Conservation (phyloP, 768 basidiomycete species). For the Suillus placidus region DNA sequence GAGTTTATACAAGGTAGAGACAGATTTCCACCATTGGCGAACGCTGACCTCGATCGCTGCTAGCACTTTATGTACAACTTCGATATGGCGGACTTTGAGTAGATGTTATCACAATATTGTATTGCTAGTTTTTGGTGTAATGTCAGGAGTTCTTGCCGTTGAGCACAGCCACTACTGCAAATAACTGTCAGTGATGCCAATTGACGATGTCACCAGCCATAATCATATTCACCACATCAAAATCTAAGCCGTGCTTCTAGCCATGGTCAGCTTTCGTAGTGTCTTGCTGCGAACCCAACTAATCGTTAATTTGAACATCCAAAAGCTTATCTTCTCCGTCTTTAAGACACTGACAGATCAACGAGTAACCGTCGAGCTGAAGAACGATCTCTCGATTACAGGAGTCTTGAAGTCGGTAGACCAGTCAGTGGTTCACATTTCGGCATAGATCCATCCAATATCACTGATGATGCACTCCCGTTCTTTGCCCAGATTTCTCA, state of each 20-base stretch:
- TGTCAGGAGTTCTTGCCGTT: background rate
- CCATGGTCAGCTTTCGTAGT: conserved; percentile 28
- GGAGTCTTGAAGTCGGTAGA: conserved; percentile 97
- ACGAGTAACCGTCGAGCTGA: conserved; percentile 94
- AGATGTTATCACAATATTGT: conserved; percentile 12
- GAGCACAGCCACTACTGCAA: conserved; percentile 5
- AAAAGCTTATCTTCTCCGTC: conserved; percentile 88
- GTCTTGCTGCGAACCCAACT: conserved; percentile 14
- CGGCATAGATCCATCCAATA: background rate
- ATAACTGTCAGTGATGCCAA: background rate
- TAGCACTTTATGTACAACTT: conserved; percentile 37
- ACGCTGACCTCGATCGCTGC: background rate
- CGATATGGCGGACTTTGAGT: conserved; percentile 40
- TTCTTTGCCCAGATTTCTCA: conserved; percentile 68
- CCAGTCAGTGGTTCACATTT: conserved; percentile 60
- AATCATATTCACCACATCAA: background rate
- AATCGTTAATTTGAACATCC: conserved; percentile 25
- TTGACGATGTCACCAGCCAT: background rate
- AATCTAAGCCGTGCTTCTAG: background rate
- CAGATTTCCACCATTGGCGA: conserved; percentile 11
- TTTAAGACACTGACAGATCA: conserved; percentile 99
- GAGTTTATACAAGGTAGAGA: conserved; percentile 78
- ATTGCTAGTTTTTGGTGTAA: background rate
- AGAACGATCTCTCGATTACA: conserved; percentile 97
- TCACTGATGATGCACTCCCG: conserved; percentile 3